Evolutionary conservation across 495 filamentous ascomycete species (phyloP), one percentile per base, ranked within the genome.

Genomic region (Daldinia grandis): DNA sequence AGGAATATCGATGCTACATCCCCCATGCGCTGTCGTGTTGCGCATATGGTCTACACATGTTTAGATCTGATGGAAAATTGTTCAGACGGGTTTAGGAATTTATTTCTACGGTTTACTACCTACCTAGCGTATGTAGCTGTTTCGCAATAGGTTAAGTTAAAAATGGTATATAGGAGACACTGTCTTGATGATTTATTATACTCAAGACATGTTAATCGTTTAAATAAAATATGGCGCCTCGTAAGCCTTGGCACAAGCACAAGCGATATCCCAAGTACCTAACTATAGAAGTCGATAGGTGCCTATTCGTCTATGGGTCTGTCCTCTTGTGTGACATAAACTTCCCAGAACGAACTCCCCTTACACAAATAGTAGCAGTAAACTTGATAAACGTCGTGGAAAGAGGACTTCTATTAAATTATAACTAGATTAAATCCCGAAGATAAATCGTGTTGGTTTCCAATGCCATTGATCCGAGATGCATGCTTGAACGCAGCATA

Each of bases 401-500:
- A 47, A 47, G 21, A 12, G 3, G 42, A 9, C 19, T 47, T 28
- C 21, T 58, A 58, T 50, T 50, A 66, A 27, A 35, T 61, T 51
- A 62, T 54, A n/a, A n/a, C n/a, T n/a, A 17, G 44, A 17, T 33
- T 25, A 33, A 25, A 62, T 62, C 1, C 50, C 35, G 27, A 66
- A 19, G 40, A 50, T 38, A 42, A 51, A 27, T 30, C 40, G 47
- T 62, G 31, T 31, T 30, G 50, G 40, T 66, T 49, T 67, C 58
- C 58, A 71, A 67, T 35, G 47, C 24, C 38, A 42, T 63, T 53
- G 27, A 54, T 33, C 37, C 33, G n/a, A 58, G 33, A 19, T 28
- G 30, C 27, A 17, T 17, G 12, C 37, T 40, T 49, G 37, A 50
- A 62, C 53, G 19, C 14, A 40, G 15, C 42, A 66, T 58, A 28